Evolutionary conservation across 805 yeast genomes (phyloP), one percentile per base, ranked within the genome.

Genomic region (Pichia nakasei): DNA sequence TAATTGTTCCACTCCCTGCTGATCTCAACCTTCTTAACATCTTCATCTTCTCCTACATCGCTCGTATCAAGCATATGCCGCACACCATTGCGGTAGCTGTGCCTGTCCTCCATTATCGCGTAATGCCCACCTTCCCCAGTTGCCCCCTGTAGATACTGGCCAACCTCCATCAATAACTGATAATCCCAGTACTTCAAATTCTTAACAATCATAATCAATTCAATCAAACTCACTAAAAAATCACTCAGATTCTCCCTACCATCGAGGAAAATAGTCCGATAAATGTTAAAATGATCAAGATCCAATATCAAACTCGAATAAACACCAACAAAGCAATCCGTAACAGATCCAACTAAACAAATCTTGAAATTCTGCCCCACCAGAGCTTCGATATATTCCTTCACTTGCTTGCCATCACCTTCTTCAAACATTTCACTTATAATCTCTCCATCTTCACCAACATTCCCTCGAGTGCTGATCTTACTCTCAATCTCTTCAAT

Each of bases 251-350:
- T 44, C 2, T 52, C 40, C 2, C 44, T 46, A 6, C 49, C 45
- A 57, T 87, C 96, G 29, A 93, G 74, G 57, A 82, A 88, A 9
- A 88, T 80, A 0, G 94, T 88, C 35, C 97, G 67, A 56, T 75
- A 88, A 18, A 91, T 80, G 58, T 88, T 85, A 1, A 97, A 97
- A 64, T 91, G 98, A 48, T 72, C 70, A 2, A 84, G 70, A 57
- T 86, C 89, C 2, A 80, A 66, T 43, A 93, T 85, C 18, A 83
- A 68, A 0, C 96, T 82, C 0, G 96, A 88, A 57, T 87, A 91
- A n/a, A 91, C 61, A 3, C 97, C 97, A 2, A 88, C 91, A 52
- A 93, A 64, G 60, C 86, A 97, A 62, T 93, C 97, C 57, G 86
- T 85, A 26, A 87, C 74, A 0, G 95, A 83, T 0, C 96, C 97